These are phyloP conservation scores for Nepenthes alata DNA, from an alignment of 179 eudicot species.

Conservation along the genomic window DNA sequence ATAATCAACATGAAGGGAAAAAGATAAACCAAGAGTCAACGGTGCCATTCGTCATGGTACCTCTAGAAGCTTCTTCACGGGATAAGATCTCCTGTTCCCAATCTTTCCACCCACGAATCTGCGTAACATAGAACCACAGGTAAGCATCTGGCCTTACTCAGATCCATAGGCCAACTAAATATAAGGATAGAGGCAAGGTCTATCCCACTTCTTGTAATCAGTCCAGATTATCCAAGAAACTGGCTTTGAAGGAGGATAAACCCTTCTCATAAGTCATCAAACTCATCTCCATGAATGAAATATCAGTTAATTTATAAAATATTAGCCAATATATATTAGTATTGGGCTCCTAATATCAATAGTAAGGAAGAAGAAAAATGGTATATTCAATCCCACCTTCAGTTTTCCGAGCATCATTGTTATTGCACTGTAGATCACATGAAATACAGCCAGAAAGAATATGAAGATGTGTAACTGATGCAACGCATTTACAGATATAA, in stretches of 20 bases:
- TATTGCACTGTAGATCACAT: slow-evolving; percentile 60
- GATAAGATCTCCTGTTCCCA: slow-evolving; percentile 49
- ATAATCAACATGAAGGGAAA: neutral
- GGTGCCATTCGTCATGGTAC: slow-evolving; percentile 11
- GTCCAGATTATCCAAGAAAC: no score
- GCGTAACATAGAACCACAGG: slow-evolving; percentile 6
- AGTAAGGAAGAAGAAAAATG: neutral
- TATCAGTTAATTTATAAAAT: no score
- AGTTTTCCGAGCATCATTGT: slow-evolving; percentile 80
- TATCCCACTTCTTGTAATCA: neutral
- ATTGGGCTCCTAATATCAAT: neutral
- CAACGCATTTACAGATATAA: slow-evolving; percentile 55
- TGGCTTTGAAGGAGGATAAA: no score
- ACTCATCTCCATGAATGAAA: neutral
- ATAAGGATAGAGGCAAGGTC: neutral
- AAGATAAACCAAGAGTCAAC: neutral
- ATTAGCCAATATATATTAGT: no score
- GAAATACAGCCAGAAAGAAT: slow-evolving; percentile 91
- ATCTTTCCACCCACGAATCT: slow-evolving; percentile 87
- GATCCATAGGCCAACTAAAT: neutral
- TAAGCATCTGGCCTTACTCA: slow-evolving; percentile 1
- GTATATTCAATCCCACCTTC: slow-evolving; percentile 39
- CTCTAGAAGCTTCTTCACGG: slow-evolving; percentile 22
- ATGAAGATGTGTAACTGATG: slow-evolving; percentile 95
- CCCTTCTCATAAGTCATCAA: neutral